phyloP scores from a whole-genome alignment of 2,329 filamentous ascomycete species.

The Colletotrichum navitas region DNA sequence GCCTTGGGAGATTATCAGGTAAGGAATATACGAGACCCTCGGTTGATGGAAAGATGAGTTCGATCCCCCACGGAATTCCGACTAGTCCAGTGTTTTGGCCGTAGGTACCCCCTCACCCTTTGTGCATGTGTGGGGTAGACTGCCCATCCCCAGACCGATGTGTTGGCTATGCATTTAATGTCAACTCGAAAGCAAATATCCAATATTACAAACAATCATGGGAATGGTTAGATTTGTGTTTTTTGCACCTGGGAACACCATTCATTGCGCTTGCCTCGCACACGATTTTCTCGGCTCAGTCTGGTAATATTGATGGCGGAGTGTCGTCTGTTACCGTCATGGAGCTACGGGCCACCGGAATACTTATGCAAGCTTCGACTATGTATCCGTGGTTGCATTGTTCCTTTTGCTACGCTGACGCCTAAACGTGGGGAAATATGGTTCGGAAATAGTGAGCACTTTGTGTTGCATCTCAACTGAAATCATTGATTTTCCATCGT shows the following conservation, averaged over 20 bases:
- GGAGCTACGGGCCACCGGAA: not conserved
- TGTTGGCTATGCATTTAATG: too few relatives aligned
- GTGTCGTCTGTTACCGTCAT: not conserved
- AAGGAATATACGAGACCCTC: not conserved
- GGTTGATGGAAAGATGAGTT: not conserved
- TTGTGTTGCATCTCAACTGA: too few relatives aligned
- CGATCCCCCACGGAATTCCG: not conserved
- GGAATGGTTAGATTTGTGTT: not conserved
- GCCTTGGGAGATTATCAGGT: not conserved
- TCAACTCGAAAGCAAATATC: not conserved
- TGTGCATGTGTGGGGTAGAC: too few relatives aligned
- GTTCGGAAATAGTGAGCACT: not conserved
- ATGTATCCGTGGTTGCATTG: not conserved
- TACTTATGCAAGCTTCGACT: not conserved
- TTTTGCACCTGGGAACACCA: not conserved
- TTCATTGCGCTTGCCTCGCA: not conserved
- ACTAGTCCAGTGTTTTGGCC: not conserved
- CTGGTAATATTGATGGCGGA: not conserved
- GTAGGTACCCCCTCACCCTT: not conserved
- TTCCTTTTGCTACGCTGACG: not conserved
- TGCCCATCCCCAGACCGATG: too few relatives aligned
- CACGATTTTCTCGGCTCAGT: not conserved
- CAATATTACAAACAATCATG: not conserved
- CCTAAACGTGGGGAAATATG: not conserved
- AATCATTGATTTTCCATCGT: too few relatives aligned